Base-by-base conservation (phyloP, 2,329 filamentous ascomycete species). In the Calonectria fujianensis region DNA sequence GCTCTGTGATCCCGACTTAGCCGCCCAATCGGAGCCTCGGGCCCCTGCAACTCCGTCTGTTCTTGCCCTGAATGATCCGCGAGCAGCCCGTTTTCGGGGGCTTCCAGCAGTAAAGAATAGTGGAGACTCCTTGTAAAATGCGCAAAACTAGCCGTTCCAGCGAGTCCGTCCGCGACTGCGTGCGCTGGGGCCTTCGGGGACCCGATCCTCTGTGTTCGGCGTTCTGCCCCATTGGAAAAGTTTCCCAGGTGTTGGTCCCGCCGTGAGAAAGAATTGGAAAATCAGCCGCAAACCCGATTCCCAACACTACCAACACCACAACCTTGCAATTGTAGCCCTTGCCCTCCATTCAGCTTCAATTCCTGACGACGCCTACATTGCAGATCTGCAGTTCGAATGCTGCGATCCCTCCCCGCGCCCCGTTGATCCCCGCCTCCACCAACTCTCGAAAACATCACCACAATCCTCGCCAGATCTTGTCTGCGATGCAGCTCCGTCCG, bases 401-500 rank as follows among this genome's bases (percentile, higher is more conserved):
- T 51, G 70, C 73, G 45, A 69, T 63, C 39, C 51, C 52, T 27
- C 65, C 35, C 27, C 27, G 51, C 50, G 32, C 67, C 67, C 45
- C 27, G 11, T 50, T 67, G 41, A 59, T 65, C 54, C 48, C 18
- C 48, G 54, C 68, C 52, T 75, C 64, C 37, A 37, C 70, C 39
- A 16, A 61, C 37, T 48, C 64, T 66, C 68, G 35, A 16, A 63
- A 41, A 50, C 65, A 76, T 48, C 69, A 41, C 68, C 65, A 52
- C 37, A 66, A 64, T 66, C 50, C 73, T 70, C 51, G 69, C 52
- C 74, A 57, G 20, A 35, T 31, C 39, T 51, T 64, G 63, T 68
- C 73, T 59, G 75, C 74, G 73, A 92, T 92, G 90, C 90, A 87
- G 85, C 87, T 91, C 83, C 89, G 87, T 83, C 85, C 87, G 75